Evolutionary conservation across 768 basidiomycete genomes (phyloP).

Genomic region (Rhodotorula toruloides): DNA sequence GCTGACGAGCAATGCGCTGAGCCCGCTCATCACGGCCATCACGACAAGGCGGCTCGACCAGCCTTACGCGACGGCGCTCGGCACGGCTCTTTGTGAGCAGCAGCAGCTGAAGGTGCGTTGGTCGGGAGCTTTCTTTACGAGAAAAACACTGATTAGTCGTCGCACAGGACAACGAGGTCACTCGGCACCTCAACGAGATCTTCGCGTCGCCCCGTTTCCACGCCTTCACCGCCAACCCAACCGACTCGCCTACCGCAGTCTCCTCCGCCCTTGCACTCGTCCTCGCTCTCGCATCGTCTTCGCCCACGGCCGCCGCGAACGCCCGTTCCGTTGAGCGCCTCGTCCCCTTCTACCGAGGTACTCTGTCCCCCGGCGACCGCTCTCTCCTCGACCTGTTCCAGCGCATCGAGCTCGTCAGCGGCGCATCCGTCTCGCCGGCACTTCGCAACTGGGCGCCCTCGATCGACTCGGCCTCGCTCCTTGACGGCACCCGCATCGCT

Average conservation of each 20-base stretch:
- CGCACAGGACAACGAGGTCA: constrained; percentile 34
- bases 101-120: constrained; percentile 32
- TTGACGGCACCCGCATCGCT: constrained; percentile 60
- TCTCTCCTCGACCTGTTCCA: constrained; percentile 52
- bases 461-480: constrained; percentile 53
- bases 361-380: constrained; percentile 61
- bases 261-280: constrained; percentile 1
- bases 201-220: constrained; percentile 26
- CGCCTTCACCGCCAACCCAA: not conserved
- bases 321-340: constrained; percentile 60
- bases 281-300: constrained; percentile 17
- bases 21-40: constrained; percentile 24
- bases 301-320: constrained; percentile 17
- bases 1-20: constrained; percentile 20
- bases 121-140: not conserved
- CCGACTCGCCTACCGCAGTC: not conserved
- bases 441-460: constrained; percentile 66
- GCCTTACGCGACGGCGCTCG: constrained; percentile 13
- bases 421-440: constrained; percentile 61
- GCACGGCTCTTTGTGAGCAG: not conserved
- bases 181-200: constrained; percentile 35
- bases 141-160: not conserved
- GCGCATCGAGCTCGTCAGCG: constrained; percentile 22
- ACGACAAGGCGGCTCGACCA: constrained; percentile 19
- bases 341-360: constrained; percentile 67